Evolutionary conservation across 1,284 basidiomycete genomes (phyloP), one percentile per base, ranked within the genome.

Genomic region (Macrocystidia cucumis): DNA sequence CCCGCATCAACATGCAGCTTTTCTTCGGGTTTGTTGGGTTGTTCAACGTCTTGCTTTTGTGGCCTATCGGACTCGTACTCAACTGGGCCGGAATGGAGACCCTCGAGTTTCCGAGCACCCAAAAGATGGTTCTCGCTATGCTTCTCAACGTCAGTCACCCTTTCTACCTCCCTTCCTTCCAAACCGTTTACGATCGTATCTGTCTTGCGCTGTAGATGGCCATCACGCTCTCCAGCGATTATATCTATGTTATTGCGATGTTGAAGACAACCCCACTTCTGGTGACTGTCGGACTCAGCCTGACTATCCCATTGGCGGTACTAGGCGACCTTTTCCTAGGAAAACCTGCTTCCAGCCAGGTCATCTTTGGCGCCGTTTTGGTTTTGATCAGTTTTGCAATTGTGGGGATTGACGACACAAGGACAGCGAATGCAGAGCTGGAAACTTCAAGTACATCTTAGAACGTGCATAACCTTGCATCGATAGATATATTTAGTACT

Each of bases 241-340:
- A 85, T 53, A 60, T 93, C 34, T 93, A 92, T 56, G 81, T 92
- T 20, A 54, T 86, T 5, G 90, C 95, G 4, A 97, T 98, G 92
- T 75, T 98, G 43, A 97, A 96, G 67, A 97, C 93, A 2, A 95
- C 92, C 2, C 95, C 90, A 1, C 65, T 91, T 26, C 86, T 95
- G 14, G 92, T 91, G 9, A 98, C 95, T 1, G 70, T 98, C 40
- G 95, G 96, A 11, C 70, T 98, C 12, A 91, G 86, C 38, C 70
- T 98, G n/a, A 98, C 96, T 0, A 96, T 98, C 52, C 91, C 91
- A 6, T 64, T 92, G 35, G 90, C 91, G 1, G 79, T 93, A 25
- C 37, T 84, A 12, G 90, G 89, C 7, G 91, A 95, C 56, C 70
- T 80, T 41, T 50, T 84, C 31, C 64, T 87, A 8, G 69, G 75